Conservation (phyloP, 2,329 filamentous ascomycete genomes). For the Zasmidium angulare region DNA sequence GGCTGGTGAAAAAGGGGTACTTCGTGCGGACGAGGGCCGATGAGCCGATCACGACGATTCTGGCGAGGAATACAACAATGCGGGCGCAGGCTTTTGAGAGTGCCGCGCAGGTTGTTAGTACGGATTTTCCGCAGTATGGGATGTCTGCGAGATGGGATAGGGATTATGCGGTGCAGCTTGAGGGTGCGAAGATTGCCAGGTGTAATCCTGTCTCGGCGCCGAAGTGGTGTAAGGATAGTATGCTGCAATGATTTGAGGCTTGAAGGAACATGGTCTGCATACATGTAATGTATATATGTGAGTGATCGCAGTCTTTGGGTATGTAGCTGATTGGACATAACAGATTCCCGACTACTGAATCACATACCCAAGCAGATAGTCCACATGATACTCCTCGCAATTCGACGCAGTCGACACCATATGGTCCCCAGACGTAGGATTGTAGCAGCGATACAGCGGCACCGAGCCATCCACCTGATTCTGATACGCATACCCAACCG, state of each 20-base stretch:
- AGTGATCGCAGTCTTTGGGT: background rate
- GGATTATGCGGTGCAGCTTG: slow-evolving; percentile 45
- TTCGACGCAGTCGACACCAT: background rate
- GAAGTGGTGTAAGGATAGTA: slow-evolving; percentile 35
- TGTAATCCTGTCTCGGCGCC: slow-evolving; percentile 42
- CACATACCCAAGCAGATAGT: background rate
- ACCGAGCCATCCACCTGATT: background rate
- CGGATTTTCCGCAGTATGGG: slow-evolving; percentile 50
- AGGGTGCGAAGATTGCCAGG: slow-evolving; percentile 32
- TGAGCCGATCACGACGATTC: slow-evolving; percentile 46
- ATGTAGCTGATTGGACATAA: too few species aligned
- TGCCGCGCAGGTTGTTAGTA: slow-evolving; percentile 52
- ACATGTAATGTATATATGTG: too few species aligned
- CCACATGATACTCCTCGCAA: background rate
- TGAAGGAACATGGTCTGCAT: too few species aligned
- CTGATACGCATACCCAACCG: background rate
- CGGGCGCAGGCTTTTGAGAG: slow-evolving; percentile 46
- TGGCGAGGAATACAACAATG: slow-evolving; percentile 44
- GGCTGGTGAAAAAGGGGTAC: slow-evolving; percentile 48
- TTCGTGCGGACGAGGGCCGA: slow-evolving; percentile 53
- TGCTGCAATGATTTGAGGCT: slow-evolving; percentile 19
- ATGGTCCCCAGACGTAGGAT: background rate
- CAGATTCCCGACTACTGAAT: slow-evolving; percentile 1
- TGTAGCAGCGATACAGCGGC: background rate
- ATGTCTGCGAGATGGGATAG: slow-evolving; percentile 49